A percentile compares a stretch with the other conserved stretches of the same genome.
Evolutionary conservation across 768 basidiomycete species (phyloP).

Genomic region (Lentinus tigrinus): DNA sequence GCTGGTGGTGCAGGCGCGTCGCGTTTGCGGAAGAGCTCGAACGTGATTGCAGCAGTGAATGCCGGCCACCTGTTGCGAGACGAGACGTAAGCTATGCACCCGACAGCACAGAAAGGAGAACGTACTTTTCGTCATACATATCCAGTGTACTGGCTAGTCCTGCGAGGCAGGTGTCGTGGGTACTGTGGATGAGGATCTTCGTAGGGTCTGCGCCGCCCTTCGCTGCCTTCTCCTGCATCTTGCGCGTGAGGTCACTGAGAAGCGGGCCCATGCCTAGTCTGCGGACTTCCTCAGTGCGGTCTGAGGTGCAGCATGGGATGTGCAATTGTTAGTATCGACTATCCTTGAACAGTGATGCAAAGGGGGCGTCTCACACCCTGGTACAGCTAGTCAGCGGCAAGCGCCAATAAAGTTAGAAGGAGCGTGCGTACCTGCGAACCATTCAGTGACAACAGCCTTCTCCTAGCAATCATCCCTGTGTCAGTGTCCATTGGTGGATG

Average conservation of each 20-base stretch:
- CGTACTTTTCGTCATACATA: constrained; percentile 68
- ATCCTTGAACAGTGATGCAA: not conserved
- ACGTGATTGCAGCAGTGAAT: constrained; percentile 71
- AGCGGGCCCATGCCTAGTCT: constrained; percentile 77
- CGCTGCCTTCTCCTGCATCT: constrained; percentile 59
- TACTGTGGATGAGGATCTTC: constrained; percentile 67
- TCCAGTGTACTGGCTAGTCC: constrained; percentile 64
- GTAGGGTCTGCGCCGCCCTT: constrained; percentile 46
- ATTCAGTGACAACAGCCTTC: constrained; percentile 71
- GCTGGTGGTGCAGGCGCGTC: constrained; percentile 7
- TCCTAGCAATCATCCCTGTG: constrained; percentile 42
- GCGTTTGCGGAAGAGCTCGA: constrained; percentile 58
- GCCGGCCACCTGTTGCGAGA: constrained; percentile 60
- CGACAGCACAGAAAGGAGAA: not conserved
- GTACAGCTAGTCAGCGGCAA: constrained; percentile 3
- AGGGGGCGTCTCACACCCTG: constrained; percentile 41
- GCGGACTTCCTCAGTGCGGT: constrained; percentile 72
- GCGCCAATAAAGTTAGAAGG: constrained; percentile 6
- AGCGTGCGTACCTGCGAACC: constrained; percentile 55
- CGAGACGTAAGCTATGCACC: not conserved
- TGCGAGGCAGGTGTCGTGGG: constrained; percentile 73
- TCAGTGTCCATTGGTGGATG: not conserved
- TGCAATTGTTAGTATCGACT: not conserved
- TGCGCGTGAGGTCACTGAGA: constrained; percentile 58
- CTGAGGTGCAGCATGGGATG: constrained; percentile 35